phyloP scores from a whole-genome alignment of 2,329 filamentous ascomycete species.

The Byssoonygena ceratinophila region DNA sequence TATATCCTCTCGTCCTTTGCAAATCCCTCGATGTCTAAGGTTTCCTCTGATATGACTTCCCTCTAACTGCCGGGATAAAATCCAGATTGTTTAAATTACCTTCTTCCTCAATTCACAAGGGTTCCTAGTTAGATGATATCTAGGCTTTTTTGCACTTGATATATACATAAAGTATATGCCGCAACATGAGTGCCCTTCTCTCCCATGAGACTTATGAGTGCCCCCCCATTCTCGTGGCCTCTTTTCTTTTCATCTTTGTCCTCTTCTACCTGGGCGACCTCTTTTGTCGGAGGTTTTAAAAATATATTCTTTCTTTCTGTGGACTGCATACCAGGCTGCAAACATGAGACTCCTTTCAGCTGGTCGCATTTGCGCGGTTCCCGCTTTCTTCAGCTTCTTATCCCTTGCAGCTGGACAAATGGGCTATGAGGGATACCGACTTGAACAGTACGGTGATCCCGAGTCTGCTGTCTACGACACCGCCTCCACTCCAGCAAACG shows the following conservation, averaged over 20 bases:
- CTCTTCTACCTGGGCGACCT: neutral
- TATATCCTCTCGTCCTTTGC: neutral
- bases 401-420: neutral
- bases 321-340: neutral
- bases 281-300: neutral
- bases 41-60: neutral
- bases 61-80: neutral
- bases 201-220: neutral
- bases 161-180: neutral
- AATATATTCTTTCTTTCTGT: neutral
- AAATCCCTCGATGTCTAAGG: neutral
- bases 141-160: neutral
- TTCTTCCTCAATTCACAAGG: neutral
- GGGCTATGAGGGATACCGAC: slow-evolving; percentile 1
- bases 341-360: neutral
- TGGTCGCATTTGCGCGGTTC: neutral
- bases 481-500: neutral
- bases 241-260: neutral
- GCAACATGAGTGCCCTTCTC: neutral
- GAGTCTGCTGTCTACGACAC: neutral
- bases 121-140: neutral
- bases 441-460: neutral
- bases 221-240: neutral
- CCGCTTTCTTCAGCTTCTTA: neutral
- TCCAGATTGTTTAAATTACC: neutral